Conservation (phyloP, 2,329 filamentous ascomycete genomes). For the Hymenoscyphus infarciens region DNA sequence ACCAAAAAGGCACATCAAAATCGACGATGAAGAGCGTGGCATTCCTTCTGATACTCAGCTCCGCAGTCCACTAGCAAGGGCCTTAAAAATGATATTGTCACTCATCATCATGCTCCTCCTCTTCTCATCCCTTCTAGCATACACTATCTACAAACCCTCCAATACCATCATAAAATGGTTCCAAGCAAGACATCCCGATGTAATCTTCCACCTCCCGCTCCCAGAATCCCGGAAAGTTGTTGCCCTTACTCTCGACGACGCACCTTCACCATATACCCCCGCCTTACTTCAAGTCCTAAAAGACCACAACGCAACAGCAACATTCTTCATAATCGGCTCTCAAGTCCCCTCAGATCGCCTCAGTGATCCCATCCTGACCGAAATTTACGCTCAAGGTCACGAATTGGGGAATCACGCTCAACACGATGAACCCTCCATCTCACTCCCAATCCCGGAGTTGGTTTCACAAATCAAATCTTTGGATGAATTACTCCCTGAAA, state of each 20-base stretch:
- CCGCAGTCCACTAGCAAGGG: not conserved
- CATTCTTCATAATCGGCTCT: conserved; percentile 83
- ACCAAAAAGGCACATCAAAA: conserved; percentile 31
- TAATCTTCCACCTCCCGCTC: conserved; percentile 68
- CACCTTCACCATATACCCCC: conserved; percentile 67
- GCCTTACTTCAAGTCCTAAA: conserved; percentile 68
- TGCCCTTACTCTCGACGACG: conserved; percentile 84
- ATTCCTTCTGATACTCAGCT: not conserved
- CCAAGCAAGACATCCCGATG: conserved; percentile 68
- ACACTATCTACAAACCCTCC: conserved; percentile 79
- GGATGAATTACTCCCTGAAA: conserved; percentile 46
- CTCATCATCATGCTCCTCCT: conserved; percentile 22
- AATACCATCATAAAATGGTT: conserved; percentile 67
- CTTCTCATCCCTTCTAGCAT: conserved; percentile 45
- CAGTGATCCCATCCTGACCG: conserved; percentile 42
- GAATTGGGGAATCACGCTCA: conserved; percentile 87
- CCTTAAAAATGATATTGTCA: conserved; percentile 24
- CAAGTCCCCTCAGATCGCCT: conserved; percentile 61
- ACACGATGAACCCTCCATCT: conserved; percentile 73
- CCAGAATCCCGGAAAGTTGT: conserved; percentile 59
- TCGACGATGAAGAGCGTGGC: conserved; percentile 32
- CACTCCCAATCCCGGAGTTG: conserved; percentile 57
- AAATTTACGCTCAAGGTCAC: conserved; percentile 58
- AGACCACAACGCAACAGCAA: conserved; percentile 66
- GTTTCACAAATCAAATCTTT: conserved; percentile 61